Base-by-base conservation (phyloP, 352 stramenopile species). In the Blastocystis hominis region DNA sequence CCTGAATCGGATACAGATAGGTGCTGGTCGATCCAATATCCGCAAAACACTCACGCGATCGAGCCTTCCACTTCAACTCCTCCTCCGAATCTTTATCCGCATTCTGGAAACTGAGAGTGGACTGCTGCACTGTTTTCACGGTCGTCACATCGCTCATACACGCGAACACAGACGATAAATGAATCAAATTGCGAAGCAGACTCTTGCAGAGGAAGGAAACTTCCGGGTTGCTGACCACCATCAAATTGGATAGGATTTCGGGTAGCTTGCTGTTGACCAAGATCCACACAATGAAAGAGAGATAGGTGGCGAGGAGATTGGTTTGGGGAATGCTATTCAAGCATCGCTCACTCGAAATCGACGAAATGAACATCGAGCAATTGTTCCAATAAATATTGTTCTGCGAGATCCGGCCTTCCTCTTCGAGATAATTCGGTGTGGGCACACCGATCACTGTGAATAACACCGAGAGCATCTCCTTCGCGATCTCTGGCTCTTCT, bases 221-320 rank as follows among this genome's bases (percentile, higher is more conserved):
- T 56, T 84, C 63, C 6, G 59, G 5, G 42, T 86, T 86, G 42
- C 40, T 36, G 17, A 53, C n/a, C 24, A 84, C 24, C 64, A 54
- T 63, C 78, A 86, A 17, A 34, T 78, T 59, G 61, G 88, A 66
- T 50, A 89, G 55, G 20, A 89, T 77, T 34, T 89, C 38, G 59
- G 72, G 70, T 38, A 89, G 59, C 76, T 89, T 88, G 62, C 68
- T 53, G 80, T 89, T 63, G 63, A 89, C 20, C 10, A 89, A 34
- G 38, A 76, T 86, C 70, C 66, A 81, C 0, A 55, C 53, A 20
- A 81, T 63, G 24, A 84, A 54, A 34, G 44, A 66, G 1, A 84
- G 36, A 30, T 84, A 84, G 38, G 72, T 69, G 2, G 72, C 68
- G 36, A 84, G 56, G 15, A 84, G 72, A 46, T 84, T 84, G 20